Percentiles rank a stretch among this genome's conserved stretches.
phyloP scores from a whole-genome alignment of 2,329 filamentous ascomycete species.

The Fusarium camptoceras region DNA sequence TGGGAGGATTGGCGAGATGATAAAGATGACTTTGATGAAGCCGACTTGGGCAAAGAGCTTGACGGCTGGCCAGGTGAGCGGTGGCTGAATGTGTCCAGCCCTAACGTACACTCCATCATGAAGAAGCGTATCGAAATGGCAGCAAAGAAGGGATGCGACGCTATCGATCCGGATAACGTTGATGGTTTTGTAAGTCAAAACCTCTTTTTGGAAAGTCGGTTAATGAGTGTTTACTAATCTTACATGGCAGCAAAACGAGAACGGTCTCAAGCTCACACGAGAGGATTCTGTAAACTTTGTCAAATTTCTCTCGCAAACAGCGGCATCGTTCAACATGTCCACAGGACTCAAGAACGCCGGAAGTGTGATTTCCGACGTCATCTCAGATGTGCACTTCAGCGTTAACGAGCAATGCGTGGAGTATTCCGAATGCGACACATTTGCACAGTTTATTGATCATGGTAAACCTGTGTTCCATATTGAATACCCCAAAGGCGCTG shows the following conservation, averaged over 20 bases:
- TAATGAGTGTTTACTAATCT: neutral
- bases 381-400: slow-evolving; percentile 67
- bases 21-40: slow-evolving; percentile 61
- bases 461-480: slow-evolving; percentile 79
- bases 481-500: slow-evolving; percentile 70
- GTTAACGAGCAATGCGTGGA: slow-evolving; percentile 77
- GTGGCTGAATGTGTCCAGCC: slow-evolving; percentile 71
- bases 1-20: slow-evolving; percentile 74
- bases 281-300: slow-evolving; percentile 69
- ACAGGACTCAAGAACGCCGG: slow-evolving; percentile 77
- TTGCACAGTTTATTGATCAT: slow-evolving; percentile 66
- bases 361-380: slow-evolving; percentile 63
- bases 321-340: slow-evolving; percentile 65
- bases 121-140: slow-evolving; percentile 68
- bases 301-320: slow-evolving; percentile 67
- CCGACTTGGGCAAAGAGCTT: slow-evolving; percentile 68
- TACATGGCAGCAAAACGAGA: slow-evolving; percentile 62
- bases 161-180: slow-evolving; percentile 65
- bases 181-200: slow-evolving; percentile 74
- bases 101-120: slow-evolving; percentile 74
- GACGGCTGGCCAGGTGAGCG: slow-evolving; percentile 74
- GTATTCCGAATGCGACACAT: slow-evolving; percentile 69
- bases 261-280: slow-evolving; percentile 69
- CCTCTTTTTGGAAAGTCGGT: neutral
- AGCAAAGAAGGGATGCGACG: slow-evolving; percentile 72